Base-by-base conservation (phyloP, 2,329 filamentous ascomycete genomes). In the Aspergillus pseudonomiae region DNA sequence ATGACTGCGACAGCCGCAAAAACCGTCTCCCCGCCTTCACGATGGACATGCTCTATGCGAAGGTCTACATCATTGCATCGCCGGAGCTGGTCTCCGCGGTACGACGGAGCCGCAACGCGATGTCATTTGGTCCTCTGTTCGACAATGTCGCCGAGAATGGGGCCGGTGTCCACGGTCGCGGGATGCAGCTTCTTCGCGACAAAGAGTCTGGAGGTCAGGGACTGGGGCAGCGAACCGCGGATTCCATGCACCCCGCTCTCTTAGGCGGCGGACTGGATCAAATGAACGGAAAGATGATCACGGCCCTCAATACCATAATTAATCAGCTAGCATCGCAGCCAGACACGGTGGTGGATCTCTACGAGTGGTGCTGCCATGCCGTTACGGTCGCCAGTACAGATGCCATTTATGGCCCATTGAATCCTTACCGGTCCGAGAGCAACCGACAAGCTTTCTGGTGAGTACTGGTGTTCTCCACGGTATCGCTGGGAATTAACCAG, bases 351-450 rank as follows among this genome's bases (percentile, higher is more conserved):
- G 26, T 75, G 14, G 71, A 76, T 57, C 54, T 77, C 7, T 70
- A 68, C 58, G 60, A 41, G 11, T 77, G 74, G 75, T 71, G 70
- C 41, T 63, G 61, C 9, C 61, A 70, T 50, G 68, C 66, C 21
- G 70, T 75, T 10, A 75, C 69, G 5, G 57, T 65, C 45, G 73
- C 74, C 6, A 75, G 71, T 28, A 74, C 71, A 14, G 67, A 74
- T 26, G 67, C 73, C 6, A 62, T 67, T 6, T 77, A 74, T 53
- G 74, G 74, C 1, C 67, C 68, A 0, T 41, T 70, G 45, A 77
- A 76, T 59, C 75, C 75, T 5, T 77, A 71, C 39, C 60, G 67
- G 46, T 59, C 65, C 6, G 46, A 57, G 41, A 59, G 60, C 4
- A 39, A 73, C 21, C n/a, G 46, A 12, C 48, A 28, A 9, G 26